Conservation (phyloP, 495 filamentous ascomycete genomes). For the Penicillium ucsense region DNA sequence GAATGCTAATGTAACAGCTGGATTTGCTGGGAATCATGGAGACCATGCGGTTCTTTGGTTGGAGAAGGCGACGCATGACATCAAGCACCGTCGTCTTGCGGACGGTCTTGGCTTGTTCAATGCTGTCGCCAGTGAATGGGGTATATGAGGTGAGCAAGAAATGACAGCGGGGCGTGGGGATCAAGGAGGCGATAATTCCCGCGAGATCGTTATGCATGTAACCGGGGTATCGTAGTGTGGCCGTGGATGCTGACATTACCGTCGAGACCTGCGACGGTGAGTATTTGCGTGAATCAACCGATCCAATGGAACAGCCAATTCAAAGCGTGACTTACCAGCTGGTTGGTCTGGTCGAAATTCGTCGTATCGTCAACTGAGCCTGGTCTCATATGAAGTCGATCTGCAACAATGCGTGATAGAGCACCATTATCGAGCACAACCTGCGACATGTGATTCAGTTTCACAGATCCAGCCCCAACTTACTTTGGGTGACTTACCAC, state of each 20-base stretch:
- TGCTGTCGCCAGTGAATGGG: constrained; percentile 89
- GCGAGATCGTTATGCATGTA: constrained; percentile 99
- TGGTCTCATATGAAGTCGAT: constrained; percentile 66
- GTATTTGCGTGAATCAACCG: not conserved
- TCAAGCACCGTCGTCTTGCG: constrained; percentile 96
- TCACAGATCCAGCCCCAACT: no score
- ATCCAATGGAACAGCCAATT: not conserved
- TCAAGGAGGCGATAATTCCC: constrained; percentile 89
- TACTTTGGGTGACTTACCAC: constrained; percentile 42
- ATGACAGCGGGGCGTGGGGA: constrained; percentile 91
- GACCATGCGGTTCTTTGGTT: constrained; percentile 99
- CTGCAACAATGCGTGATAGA: constrained; percentile 85
- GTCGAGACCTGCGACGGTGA: constrained; percentile 57
- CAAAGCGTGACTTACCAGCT: constrained; percentile 48
- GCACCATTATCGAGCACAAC: constrained; percentile 97
- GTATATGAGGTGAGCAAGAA: constrained; percentile 98
- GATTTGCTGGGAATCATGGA: constrained; percentile 90
- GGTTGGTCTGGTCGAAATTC: constrained; percentile 86
- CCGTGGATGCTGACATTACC: constrained; percentile 97
- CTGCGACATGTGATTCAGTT: constrained; percentile 7
- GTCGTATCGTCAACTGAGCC: not conserved
- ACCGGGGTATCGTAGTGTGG: constrained; percentile 89
- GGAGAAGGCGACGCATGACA: constrained; percentile 90
- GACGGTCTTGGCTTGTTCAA: constrained; percentile 92
- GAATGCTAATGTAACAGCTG: constrained; percentile 96